Evolutionary conservation across 2,329 filamentous ascomycete genomes (phyloP), one percentile per base, ranked within the genome.

Genomic region (Fusarium sp.): DNA sequence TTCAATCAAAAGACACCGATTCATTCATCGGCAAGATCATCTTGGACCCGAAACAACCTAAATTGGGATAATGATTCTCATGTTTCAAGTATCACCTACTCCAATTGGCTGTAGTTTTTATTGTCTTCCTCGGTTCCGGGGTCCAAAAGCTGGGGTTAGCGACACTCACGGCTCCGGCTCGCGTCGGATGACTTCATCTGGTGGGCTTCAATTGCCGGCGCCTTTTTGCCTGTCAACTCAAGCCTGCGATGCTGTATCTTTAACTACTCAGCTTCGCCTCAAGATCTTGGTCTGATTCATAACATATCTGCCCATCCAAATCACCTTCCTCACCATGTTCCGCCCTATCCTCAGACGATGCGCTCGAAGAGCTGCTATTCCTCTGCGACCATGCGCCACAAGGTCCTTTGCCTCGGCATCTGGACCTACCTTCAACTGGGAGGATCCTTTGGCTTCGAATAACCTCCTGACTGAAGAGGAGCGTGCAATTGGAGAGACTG

Each of bases 381-480:
- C 77, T 41, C 39, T 76, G 70, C 73, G 77, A 65, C 78, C 77
- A 67, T 76, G 73, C 48, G 78, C 75, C 65, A 75, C 70, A 52
- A 78, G 82, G 63, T 75, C 79, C 70, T 84, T 82, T 72, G 82
- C 83, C 48, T 83, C 83, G 17, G 78, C 81, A 35, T 69, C 76
- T 42, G 77, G 76, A 33, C 78, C 82, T 7, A 74, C 77, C 26
- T 98, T 98, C 82, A 91, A 97, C 82, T 99, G 96, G 96, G 90
- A 96, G 81, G 96, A 99, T 80, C 95, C 96, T 26, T 86, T 99
- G 66, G 89, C 88, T 33, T 87, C 92, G 41, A 91, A 90, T 78
- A 92, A 90, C 79, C 84, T 98, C 49, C 89, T 95, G 79, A 98
- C 95, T 2, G 94, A 97, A 75, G 96, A 99, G 69, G 96, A 99